These are phyloP conservation scores for maize (Zea mays) DNA, from an alignment of 176 grass and related monocot species.

Conservation along the genomic window DNA sequence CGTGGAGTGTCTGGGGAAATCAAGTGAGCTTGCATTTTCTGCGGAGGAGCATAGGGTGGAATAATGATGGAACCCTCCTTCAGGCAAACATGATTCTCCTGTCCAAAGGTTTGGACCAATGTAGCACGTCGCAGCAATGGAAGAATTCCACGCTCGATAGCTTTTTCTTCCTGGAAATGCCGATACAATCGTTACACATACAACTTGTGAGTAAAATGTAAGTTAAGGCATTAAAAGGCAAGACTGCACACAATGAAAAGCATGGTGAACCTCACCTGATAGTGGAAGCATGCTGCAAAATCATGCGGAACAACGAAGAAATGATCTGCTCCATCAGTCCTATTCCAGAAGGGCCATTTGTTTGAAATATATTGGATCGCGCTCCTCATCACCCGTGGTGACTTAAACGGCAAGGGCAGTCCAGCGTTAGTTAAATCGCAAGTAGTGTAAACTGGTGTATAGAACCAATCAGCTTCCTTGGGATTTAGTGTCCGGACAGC, in stretches of 20 bases:
- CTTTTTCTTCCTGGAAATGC: conserved; percentile 78
- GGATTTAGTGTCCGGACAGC: conserved; percentile 82
- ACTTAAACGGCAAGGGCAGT: conserved; percentile 86
- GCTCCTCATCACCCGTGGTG: conserved; percentile 91
- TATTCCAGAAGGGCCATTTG: conserved; percentile 89
- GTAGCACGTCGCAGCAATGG: conserved; percentile 73
- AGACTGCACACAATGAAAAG: neutral
- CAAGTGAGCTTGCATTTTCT: conserved; percentile 97
- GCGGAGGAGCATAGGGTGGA: conserved; percentile 87
- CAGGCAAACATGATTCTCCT: conserved; percentile 91
- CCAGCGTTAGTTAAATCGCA: conserved; percentile 84
- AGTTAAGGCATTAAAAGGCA: neutral
- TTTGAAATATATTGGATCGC: conserved; percentile 77
- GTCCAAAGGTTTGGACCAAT: conserved; percentile 92
- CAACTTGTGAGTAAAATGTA: neutral
- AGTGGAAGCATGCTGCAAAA: conserved; percentile 94
- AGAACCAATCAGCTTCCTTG: conserved; percentile 97
- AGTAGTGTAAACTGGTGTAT: conserved; percentile 86
- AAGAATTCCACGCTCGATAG: conserved; percentile 87
- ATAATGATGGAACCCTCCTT: conserved; percentile 95
- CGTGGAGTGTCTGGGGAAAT: conserved; percentile 83
- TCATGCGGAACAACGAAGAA: conserved; percentile 96
- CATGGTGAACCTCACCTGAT: conserved; percentile 51
- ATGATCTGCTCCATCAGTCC: conserved; percentile 86
- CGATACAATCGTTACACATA: conserved; percentile 5